Evolutionary conservation across 306 rosid species (phyloP), one percentile per base, ranked within the genome.

Genomic region (Cucumis hystrix): DNA sequence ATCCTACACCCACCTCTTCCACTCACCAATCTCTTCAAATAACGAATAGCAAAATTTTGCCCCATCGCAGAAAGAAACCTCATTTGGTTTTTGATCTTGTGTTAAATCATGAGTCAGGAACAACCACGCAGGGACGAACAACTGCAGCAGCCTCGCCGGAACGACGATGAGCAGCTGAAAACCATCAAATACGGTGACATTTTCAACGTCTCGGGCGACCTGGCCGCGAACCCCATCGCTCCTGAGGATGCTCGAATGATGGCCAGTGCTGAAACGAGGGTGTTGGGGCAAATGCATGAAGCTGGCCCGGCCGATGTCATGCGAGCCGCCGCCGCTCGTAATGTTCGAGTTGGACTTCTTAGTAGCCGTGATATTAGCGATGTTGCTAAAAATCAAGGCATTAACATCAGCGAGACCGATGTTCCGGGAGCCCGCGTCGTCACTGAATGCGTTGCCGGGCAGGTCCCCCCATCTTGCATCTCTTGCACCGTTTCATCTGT

Each of bases 211-310:
- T 82, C 86, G 28, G 92, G 91, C 0, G 83, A 90, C 10, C 94
- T 88, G 4, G 91, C 93, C 0, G 13, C 83, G 52, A 84, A 84
- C 81, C 78, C 93, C 0, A 64, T 94, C 8, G 85, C 96, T 3
- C 97, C 95, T 1, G 85, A 79, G 59, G 91, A 90, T 21, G 98
- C 96, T 0, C 84, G 88, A 77, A 90, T 87, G 97, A 91, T 94
- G 97, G 90, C 88, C 82, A 83, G 87, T 0, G 96, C 96, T 0
- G 96, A 92, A 77, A 60, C 80, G 51, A 30, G 80, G 59, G 88
- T 86, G 54, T 68, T 91, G 5, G 96, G 98, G 0, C 75, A 83
- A 49, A 86, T 94, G 33, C 87, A 82, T 64, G 82, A 81, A 12
- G 89, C 91, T 0, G 92, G 96, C 43, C 79, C 85, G 7, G 93